Percentiles rank a stretch among this genome's conserved stretches.
Evolutionary conservation across 495 filamentous ascomycete genomes (phyloP).

Genomic region (Penicillium cinerascens): DNA sequence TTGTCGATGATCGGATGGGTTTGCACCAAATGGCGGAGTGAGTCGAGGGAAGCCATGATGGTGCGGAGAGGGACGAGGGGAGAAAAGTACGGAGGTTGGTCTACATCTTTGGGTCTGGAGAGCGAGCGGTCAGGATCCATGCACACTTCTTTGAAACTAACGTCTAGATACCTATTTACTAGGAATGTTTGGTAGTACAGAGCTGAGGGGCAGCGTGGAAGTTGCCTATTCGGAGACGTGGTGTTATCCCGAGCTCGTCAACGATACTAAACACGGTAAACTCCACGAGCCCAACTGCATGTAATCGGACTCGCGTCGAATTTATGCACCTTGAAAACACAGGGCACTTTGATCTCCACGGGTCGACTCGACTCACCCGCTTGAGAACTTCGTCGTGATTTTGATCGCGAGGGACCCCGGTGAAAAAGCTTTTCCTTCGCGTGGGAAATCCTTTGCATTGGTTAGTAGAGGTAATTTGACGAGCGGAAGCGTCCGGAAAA

Average conservation of each 20-base stretch:
- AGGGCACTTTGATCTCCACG: too few species aligned
- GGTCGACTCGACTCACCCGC: too few species aligned
- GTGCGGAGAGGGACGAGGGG: slow-evolving; percentile 1
- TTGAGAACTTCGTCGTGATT: too few species aligned
- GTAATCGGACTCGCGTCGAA: background rate
- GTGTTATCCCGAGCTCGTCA: slow-evolving; percentile 1
- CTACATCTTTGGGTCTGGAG: background rate
- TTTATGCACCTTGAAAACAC: too few species aligned
- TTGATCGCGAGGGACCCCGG: too few species aligned
- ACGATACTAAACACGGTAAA: slow-evolving; percentile 16
- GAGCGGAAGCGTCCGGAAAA: too few species aligned
- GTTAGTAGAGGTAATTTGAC: too few species aligned
- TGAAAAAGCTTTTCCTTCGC: too few species aligned
- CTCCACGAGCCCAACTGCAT: slow-evolving; percentile 10
- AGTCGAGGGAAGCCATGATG: slow-evolving; percentile 31
- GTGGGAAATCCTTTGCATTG: too few species aligned
- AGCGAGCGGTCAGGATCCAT: background rate
- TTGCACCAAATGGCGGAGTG: slow-evolving; percentile 51
- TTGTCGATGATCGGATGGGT: slow-evolving; percentile 80
- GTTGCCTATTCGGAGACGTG: background rate
- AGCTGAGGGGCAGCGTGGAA: background rate
- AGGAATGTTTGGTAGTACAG: background rate
- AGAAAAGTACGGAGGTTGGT: background rate
- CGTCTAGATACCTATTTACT: background rate
- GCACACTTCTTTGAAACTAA: background rate